Evolutionary conservation across 352 stramenopile genomes (phyloP), one percentile per base, ranked within the genome.

Genomic region (Saprolegnia parasitica): DNA sequence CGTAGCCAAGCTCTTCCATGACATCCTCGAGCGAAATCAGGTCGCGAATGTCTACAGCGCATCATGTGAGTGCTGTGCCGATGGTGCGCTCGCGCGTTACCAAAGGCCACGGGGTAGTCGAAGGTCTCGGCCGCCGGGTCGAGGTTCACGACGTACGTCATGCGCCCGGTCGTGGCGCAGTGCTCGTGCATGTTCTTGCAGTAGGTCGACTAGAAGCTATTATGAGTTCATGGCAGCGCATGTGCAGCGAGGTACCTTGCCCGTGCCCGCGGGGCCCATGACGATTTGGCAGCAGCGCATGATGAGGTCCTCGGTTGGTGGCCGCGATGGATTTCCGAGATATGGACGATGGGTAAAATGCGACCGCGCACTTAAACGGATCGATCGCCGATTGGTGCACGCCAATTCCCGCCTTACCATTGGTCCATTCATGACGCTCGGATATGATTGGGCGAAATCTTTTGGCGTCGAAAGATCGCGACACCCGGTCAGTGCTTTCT

Each of bases 1-100:
- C 98, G 58, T 99, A 93, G 73, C 92, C 86, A 10, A 99, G 83
- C 70, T 98, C 89, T 70, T 98, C 88, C 96, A 99, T 99, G 40
- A 99, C 97, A 52, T 97, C 92, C 71, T 98, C 89, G 11, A 99
- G 81, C 50, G 92, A 97, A 52, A 99, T 98, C 37, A 99, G 76
- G 68, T 98, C 88, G 78, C 96, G 81, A 80, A 98, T 98, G 40
- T 97, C 92, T 83, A 80, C 47, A 73, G 61, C 13, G 20, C 39
- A 56, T 13, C 6, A 70, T 3, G 8, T 60, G 18, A 65, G 65
- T 29, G 4, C 50, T 18, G 46, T 26, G 5, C 77, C 56, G 8
- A 84, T 13, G 11, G 13, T n/a, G 0, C 46, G n/a, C 50, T 75
- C 13, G 67, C 47, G 18, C 75, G 73, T 72, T 79, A 91, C 93